Percentiles rank a stretch among this genome's conserved stretches.
These are phyloP conservation scores for Carpinus fangiana DNA, from an alignment of 306 rosid genomes.

Conservation along the genomic window DNA sequence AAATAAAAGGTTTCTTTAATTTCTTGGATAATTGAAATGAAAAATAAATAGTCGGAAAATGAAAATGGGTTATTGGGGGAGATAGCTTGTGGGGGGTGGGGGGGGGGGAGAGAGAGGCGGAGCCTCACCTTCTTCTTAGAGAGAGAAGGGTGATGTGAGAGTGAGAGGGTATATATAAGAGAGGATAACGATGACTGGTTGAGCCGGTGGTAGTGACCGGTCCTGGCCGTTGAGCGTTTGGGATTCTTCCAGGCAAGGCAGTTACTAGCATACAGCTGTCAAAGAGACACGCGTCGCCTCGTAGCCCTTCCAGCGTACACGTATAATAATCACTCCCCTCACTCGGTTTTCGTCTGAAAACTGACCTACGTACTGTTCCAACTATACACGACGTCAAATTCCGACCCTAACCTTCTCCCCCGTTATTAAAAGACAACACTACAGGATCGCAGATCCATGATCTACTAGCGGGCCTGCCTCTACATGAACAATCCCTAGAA, in stretches of 20 bases:
- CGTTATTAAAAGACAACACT: not conserved
- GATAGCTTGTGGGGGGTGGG: not conserved
- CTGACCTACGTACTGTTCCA: slow-evolving; percentile 1
- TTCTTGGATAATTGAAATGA: not conserved
- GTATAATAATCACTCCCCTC: slow-evolving; percentile 36
- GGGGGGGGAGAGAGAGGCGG: slow-evolving; percentile 31
- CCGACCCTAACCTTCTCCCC: not conserved
- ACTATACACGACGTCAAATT: slow-evolving; percentile 16
- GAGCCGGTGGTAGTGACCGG: slow-evolving; percentile 47
- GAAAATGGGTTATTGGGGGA: not conserved
- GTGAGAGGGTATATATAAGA: slow-evolving; percentile 31
- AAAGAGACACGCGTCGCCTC: slow-evolving; percentile 57
- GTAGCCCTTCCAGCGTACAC: slow-evolving; percentile 35
- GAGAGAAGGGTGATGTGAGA: not conserved
- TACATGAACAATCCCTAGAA: not conserved
- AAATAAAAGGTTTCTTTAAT: not conserved
- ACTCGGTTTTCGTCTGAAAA: not conserved
- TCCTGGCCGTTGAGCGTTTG: slow-evolving; percentile 36
- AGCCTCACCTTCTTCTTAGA: slow-evolving; percentile 31
- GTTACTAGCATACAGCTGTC: slow-evolving; percentile 62
- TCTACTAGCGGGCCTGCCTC: not conserved
- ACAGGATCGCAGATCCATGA: not conserved
- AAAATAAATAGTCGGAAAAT: not conserved
- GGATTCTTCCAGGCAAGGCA: slow-evolving; percentile 50
- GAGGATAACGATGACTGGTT: slow-evolving; percentile 38